Evolutionary conservation across 2,329 filamentous ascomycete species (phyloP).

Genomic region (Hypoxylon sp.): DNA sequence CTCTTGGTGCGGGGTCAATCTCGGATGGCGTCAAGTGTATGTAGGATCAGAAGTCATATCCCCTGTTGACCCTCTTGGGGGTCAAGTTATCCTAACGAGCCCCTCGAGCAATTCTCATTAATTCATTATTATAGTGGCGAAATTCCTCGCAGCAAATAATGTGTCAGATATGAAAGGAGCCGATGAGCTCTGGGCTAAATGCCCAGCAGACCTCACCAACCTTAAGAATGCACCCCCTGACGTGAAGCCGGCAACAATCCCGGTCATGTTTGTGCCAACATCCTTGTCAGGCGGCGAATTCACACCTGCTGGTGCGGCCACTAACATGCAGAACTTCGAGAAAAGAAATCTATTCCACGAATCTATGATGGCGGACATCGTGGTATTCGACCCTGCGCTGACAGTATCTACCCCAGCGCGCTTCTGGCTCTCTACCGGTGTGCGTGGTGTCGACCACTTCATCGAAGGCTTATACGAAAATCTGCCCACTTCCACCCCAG

Average conservation of each 20-base stretch:
- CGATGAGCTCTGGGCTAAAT: constrained; percentile 37
- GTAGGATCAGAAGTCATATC: neutral
- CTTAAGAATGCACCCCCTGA: neutral
- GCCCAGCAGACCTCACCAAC: constrained; percentile 24
- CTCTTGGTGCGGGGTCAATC: constrained; percentile 54
- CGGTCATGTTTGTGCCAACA: constrained; percentile 60
- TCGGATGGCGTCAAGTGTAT: constrained; percentile 53
- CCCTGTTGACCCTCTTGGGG: neutral
- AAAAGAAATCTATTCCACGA: constrained; percentile 44
- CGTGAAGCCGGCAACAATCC: constrained; percentile 50
- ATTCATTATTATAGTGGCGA: constrained; percentile 38
- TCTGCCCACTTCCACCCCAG: constrained; percentile 20
- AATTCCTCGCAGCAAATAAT: constrained; percentile 42
- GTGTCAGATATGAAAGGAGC: constrained; percentile 32
- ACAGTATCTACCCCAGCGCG: constrained; percentile 44
- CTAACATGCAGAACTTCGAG: constrained; percentile 49
- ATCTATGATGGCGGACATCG: constrained; percentile 39
- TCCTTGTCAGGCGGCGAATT: constrained; percentile 61
- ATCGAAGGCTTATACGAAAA: constrained; percentile 38
- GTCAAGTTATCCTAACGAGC: neutral
- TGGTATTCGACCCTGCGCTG: constrained; percentile 44
- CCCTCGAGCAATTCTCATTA: neutral
- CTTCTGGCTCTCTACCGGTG: constrained; percentile 47
- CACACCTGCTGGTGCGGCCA: constrained; percentile 58
- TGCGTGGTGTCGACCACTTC: constrained; percentile 47